phyloP scores from a whole-genome alignment of 148 eudicot genomes.

The Arctostaphylos glauca region DNA sequence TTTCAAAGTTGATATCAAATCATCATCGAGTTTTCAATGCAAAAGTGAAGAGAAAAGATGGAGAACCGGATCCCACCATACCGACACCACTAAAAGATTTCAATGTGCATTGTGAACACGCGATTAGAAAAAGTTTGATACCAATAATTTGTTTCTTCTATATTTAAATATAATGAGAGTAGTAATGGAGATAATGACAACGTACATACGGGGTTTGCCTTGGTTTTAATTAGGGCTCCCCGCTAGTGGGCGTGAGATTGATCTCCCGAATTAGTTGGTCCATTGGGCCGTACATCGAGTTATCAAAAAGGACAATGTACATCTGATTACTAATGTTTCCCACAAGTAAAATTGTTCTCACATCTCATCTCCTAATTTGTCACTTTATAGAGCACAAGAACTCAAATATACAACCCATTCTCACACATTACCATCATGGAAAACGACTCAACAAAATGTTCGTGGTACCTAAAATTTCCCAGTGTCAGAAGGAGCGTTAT shows the following conservation, averaged over 20 bases:
- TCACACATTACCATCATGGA: not conserved
- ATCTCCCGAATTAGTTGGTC: not conserved
- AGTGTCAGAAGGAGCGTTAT: constrained; percentile 53
- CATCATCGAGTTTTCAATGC: not conserved
- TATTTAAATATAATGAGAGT: not conserved
- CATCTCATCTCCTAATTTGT: not conserved
- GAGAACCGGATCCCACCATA: not conserved
- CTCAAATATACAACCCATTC: not conserved
- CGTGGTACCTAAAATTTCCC: constrained; percentile 48
- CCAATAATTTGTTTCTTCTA: not conserved
- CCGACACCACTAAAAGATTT: not conserved
- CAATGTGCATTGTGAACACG: not conserved
- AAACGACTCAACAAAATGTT: not conserved
- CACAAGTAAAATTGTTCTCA: not conserved
- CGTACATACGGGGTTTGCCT: not conserved
- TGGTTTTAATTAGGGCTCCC: not conserved
- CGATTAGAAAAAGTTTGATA: not conserved
- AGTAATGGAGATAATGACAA: not conserved
- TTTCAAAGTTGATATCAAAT: not conserved
- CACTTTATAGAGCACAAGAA: not conserved
- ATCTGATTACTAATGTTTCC: not conserved
- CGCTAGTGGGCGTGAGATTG: not conserved
- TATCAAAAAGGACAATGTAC: not conserved
- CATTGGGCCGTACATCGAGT: not conserved
- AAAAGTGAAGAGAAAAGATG: not conserved